Base-by-base conservation (phyloP, 805 yeast species). In the Candida ipomoeae region DNA sequence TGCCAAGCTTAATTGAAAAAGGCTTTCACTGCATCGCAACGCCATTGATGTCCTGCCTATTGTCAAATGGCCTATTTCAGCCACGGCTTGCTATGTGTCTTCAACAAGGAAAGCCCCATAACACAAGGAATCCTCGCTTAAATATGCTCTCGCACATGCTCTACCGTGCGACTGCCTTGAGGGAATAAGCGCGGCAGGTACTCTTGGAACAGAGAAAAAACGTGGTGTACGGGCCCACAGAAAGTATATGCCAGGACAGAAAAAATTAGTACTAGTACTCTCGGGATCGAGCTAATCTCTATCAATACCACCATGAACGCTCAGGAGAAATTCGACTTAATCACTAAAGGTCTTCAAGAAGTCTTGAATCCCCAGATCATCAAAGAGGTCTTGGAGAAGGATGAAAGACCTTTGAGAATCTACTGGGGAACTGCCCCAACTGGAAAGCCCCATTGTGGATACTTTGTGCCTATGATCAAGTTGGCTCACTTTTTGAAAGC, bases 361-460 rank as follows among this genome's bases (percentile, higher is more conserved):
- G 92, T 87, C 47, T 79, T 94, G 53, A 89, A 92, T 67, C 85
- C 82, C 37, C 91, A 87, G 68, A 89, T 90, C 69, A 88, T 92
- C 70, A 87, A 87, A 65, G 80, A 89, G 64, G 82, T 89, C 33
- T 74, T 91, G 54, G 94, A 87, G 65, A 84, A 80, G 49, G 86
- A 89, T 63, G 82, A 89, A 61, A 83, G 96, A 61, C 88, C 94
- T 13, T 70, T 95, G 58, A 87, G 83, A 63, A 72, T 94, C 63
- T 94, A 94, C 82, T 94, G 97, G 98, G 99, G 99, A 59, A 91
- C 98, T 18, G 99, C 99, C 6, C 98, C 99, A 53, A 94, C 99
- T 4, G 99, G 99, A 48, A 88, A 82, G 71, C 97, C 98, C 41
- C 99, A 94, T 73, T 91, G 97, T 75, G 99, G 98, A 47, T 94